A percentile compares a stretch with the other conserved stretches of the same genome.
phyloP scores from a whole-genome alignment of 2,329 filamentous ascomycete genomes.

The Calonectria crousiana region DNA sequence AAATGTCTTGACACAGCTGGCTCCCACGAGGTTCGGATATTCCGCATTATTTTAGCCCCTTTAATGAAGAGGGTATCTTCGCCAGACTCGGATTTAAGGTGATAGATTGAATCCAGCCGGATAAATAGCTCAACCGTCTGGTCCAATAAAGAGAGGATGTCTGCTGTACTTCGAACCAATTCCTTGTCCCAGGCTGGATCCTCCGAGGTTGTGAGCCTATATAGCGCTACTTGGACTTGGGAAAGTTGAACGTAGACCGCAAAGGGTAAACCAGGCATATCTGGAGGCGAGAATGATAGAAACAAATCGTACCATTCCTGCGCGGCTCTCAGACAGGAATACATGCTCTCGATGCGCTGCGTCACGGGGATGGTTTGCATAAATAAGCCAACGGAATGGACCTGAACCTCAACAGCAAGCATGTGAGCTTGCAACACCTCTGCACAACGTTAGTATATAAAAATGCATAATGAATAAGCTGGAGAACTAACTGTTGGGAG shows the following conservation, averaged over 20 bases:
- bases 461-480: no score
- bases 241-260: slow-evolving; percentile 50
- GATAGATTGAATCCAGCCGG: slow-evolving; percentile 43
- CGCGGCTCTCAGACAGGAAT: slow-evolving; percentile 50
- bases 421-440: slow-evolving; percentile 48
- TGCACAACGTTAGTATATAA: slow-evolving; percentile 31
- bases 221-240: slow-evolving; percentile 53
- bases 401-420: slow-evolving; percentile 46
- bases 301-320: slow-evolving; percentile 53
- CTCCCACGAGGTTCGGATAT: slow-evolving; percentile 51
- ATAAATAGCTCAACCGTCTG: slow-evolving; percentile 49
- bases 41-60: slow-evolving; percentile 51
- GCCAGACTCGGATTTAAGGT: slow-evolving; percentile 41
- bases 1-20: slow-evolving; percentile 48
- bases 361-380: slow-evolving; percentile 46
- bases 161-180: slow-evolving; percentile 49
- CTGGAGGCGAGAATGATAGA: slow-evolving; percentile 46
- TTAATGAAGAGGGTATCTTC: slow-evolving; percentile 50
- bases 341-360: slow-evolving; percentile 51
- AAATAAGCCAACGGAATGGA: slow-evolving; percentile 51
- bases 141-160: slow-evolving; percentile 52
- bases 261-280: slow-evolving; percentile 50
- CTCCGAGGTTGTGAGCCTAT: slow-evolving; percentile 54
- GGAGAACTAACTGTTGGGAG: slow-evolving; percentile 43
- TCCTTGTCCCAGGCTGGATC: slow-evolving; percentile 57